phyloP scores from a whole-genome alignment of 495 filamentous ascomycete genomes.

The Ramalina peruviana region DNA sequence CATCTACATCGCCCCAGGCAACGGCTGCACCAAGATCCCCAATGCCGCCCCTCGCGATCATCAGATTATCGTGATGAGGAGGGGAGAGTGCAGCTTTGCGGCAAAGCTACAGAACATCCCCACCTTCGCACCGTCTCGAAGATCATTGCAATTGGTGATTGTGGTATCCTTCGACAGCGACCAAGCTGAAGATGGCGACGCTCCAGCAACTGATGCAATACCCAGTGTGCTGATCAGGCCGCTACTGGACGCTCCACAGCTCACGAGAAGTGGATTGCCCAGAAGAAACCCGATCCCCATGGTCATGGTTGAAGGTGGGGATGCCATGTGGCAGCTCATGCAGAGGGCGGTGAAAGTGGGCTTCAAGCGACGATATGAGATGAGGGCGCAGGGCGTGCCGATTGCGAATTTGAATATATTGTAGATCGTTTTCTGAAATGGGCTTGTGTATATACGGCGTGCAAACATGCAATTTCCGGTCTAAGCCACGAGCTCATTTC shows the following conservation, averaged over 20 bases:
- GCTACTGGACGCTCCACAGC: conserved; percentile 61
- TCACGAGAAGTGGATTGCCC: conserved; percentile 54
- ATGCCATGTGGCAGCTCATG: conserved; percentile 50
- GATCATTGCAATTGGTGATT: conserved; percentile 63
- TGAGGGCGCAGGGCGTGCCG: conserved; percentile 60
- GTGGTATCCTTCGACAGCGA: conserved; percentile 58
- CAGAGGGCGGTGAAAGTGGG: conserved; percentile 48
- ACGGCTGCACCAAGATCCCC: conserved; percentile 51
- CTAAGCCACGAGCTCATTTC: too few relatives aligned
- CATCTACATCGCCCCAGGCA: conserved; percentile 51
- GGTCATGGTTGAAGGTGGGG: conserved; percentile 72
- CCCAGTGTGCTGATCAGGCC: conserved; percentile 43
- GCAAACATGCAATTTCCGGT: too few relatives aligned
- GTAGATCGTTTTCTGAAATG: not conserved
- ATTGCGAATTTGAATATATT: conserved; percentile 10
- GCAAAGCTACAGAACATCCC: conserved; percentile 77
- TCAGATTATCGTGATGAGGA: conserved; percentile 69
- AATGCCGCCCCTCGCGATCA: conserved; percentile 46
- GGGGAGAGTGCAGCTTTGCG: conserved; percentile 74
- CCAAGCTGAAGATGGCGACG: not conserved
- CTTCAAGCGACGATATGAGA: conserved; percentile 60
- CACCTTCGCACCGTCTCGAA: conserved; percentile 45
- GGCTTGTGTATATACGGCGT: not conserved
- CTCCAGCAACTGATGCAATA: not conserved
- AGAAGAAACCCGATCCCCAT: conserved; percentile 64